Evolutionary conservation across 805 yeast genomes (phyloP), one percentile per base, ranked within the genome.

Genomic region (Kuraishia hungarica): DNA sequence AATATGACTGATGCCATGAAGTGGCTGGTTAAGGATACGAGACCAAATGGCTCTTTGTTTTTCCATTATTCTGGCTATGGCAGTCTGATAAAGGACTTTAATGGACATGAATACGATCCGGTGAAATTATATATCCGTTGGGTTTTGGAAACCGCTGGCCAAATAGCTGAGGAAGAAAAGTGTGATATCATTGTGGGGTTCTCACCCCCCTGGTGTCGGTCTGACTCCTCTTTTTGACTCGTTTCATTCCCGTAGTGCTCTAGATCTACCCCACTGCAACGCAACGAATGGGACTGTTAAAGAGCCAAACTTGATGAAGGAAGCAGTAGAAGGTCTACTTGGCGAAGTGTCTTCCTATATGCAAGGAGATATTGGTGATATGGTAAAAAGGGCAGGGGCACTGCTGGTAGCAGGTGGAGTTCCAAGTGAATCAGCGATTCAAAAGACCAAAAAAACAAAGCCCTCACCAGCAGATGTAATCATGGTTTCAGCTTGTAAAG

Each of bases 61-160:
- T 82, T 89, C 76, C 96, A 89, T 67, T 89, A 85, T 65, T 86
- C 94, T 0, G 94, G 96, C 7, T 96, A 89, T 65, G 96, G 96
- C 29, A 90, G 94, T 1, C 87, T 83, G 63, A 80, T 83, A 3
- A 69, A 73, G 51, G 96, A 89, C 66, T 64, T 71, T 35, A 73
- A 70, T 55, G 73, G 73, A 24, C 72, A 69, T 54, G 74, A 70
- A 54, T 63, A 58, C 1, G 69, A n/a, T 61, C 53, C 55, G 74
- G 70, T 56, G 73, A 70, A 62, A 66, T 70, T 53, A 69, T 69
- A 50, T 69, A 70, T 57, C 73, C 73, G 17, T 70, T 70, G 17
- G 74, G 70, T 59, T 88, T 83, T 65, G 79, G n/a, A 86, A 67
- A 68, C 67, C 6, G 74, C 77, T 2, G 96, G 96, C 1, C 82